phyloP scores from a whole-genome alignment of 345 rosid species.

The Bruguiera parviflora region DNA sequence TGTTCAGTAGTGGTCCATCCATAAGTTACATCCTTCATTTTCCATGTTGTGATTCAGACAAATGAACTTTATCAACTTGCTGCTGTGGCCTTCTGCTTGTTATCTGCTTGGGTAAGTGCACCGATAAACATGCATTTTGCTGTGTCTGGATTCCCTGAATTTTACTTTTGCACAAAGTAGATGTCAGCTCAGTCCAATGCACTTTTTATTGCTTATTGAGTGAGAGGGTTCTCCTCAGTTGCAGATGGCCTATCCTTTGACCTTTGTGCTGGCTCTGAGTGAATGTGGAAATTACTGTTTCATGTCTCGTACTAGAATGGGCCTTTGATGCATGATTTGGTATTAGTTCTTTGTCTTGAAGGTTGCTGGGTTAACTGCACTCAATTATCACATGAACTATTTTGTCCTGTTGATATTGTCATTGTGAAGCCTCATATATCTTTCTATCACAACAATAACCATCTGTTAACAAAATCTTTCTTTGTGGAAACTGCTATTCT shows the following conservation, averaged over 20 bases:
- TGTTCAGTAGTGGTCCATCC: slow-evolving; percentile 1
- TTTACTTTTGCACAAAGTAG: neutral
- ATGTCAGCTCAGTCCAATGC: neutral
- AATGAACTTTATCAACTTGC: slow-evolving; percentile 99
- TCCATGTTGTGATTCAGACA: slow-evolving; percentile 54
- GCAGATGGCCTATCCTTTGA: neutral
- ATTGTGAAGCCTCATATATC: neutral
- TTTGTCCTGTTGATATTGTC: neutral
- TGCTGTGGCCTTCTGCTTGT: slow-evolving; percentile 94
- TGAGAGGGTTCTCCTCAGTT: neutral
- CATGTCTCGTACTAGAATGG: neutral
- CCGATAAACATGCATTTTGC: neutral
- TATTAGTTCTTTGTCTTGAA: too few relatives aligned
- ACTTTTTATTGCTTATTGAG: neutral
- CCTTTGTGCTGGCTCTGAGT: neutral
- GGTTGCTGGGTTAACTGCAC: too few relatives aligned
- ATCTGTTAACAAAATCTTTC: neutral
- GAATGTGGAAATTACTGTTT: neutral
- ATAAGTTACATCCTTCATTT: slow-evolving; percentile 5
- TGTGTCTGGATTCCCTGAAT: neutral
- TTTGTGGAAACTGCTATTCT: neutral
- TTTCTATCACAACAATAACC: neutral
- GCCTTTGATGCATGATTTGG: too few relatives aligned
- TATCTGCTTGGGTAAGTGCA: slow-evolving; percentile 94
- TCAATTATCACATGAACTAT: too few relatives aligned